Conservation (phyloP, 1,139 yeast species). For the Suhomyces chickasaworum region DNA sequence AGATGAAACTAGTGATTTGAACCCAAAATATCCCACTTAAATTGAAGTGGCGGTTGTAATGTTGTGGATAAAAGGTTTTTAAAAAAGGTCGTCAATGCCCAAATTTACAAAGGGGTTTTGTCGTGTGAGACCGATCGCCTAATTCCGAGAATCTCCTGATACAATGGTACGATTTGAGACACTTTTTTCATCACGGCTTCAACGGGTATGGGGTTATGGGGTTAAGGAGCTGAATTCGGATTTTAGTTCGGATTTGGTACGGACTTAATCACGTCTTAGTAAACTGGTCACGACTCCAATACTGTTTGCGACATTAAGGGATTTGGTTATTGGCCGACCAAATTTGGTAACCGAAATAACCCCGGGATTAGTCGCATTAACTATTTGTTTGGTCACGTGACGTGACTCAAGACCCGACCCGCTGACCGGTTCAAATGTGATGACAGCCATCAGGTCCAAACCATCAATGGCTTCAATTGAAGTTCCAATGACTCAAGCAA, state of each 20-base stretch:
- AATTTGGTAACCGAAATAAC: no score
- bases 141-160: slow-evolving; percentile 1
- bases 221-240: no score
- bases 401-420: no score
- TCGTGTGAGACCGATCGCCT: slow-evolving; percentile 9
- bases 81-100: slow-evolving; percentile 4
- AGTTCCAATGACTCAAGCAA: background rate
- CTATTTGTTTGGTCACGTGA: no score
- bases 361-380: no score
- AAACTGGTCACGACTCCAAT: no score
- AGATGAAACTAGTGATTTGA: background rate
- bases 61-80: slow-evolving; percentile 7
- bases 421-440: no score
- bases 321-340: no score
- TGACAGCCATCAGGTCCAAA: background rate
- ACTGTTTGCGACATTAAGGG: no score
- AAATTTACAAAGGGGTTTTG: slow-evolving; percentile 6
- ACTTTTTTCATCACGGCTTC: background rate
- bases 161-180: background rate
- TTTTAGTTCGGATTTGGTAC: no score
- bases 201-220: background rate
- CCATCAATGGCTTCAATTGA: background rate
- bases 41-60: slow-evolving; percentile 1
- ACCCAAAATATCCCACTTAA: background rate
- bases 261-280: no score